Conservation (phyloP, 768 basidiomycete genomes). For the Tubosaeta sp. region DNA sequence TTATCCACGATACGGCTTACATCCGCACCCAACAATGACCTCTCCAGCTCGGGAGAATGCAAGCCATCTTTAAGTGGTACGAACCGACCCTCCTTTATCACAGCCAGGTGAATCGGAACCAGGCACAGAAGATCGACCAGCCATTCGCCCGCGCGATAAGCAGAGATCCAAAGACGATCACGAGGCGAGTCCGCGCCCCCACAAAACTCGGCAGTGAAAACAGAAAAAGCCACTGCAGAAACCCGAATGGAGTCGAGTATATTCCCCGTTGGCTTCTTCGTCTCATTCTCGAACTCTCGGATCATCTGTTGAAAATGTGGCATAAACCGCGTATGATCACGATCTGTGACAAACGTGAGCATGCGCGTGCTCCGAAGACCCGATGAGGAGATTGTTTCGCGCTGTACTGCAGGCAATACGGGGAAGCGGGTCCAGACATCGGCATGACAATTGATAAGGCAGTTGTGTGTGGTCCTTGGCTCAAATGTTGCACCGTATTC, state of each 20-base stretch:
- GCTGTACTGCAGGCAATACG: constrained; percentile 48
- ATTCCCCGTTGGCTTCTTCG: constrained; percentile 50
- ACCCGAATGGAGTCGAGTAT: constrained; percentile 38
- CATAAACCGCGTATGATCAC: constrained; percentile 31
- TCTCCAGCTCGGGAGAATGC: constrained; percentile 46
- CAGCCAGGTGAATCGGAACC: constrained; percentile 60
- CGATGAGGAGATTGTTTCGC: constrained; percentile 38
- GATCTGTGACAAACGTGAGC: constrained; percentile 43
- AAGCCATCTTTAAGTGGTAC: constrained; percentile 59
- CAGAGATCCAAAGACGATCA: constrained; percentile 30
- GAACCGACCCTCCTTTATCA: constrained; percentile 57
- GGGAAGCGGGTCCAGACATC: constrained; percentile 63
- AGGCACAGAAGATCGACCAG: constrained; percentile 55
- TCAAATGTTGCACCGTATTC: constrained; percentile 6
- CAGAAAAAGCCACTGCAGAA: constrained; percentile 26
- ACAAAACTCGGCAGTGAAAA: constrained; percentile 21
- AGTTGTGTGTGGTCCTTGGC: constrained; percentile 39
- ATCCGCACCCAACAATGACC: constrained; percentile 53
- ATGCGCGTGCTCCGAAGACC: constrained; percentile 30
- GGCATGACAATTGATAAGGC: constrained; percentile 48
- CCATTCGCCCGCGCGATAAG: constrained; percentile 55
- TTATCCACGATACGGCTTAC: constrained; percentile 53
- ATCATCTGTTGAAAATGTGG: constrained; percentile 46
- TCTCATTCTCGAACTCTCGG: constrained; percentile 41
- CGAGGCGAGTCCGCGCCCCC: background rate